Base-by-base conservation (phyloP, 495 filamentous ascomycete genomes). In the Symbiotaphrina buchneri region DNA sequence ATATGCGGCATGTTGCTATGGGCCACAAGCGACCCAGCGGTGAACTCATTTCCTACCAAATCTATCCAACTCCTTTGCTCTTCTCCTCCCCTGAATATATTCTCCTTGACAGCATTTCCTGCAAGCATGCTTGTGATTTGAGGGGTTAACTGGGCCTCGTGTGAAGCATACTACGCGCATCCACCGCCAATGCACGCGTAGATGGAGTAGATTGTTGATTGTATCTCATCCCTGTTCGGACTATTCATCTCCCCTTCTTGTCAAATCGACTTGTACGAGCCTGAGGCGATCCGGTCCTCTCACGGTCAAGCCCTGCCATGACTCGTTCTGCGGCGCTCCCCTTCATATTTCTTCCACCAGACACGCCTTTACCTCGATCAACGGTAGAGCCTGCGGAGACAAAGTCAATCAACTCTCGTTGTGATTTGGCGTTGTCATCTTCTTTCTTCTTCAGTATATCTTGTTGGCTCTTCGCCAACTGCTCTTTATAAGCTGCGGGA, bases 371-470 rank as follows among this genome's bases (percentile, higher is more conserved):
- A 30, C 27, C 35, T 4, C 34, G 27, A 8, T 37, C 24, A 11
- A 32, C 26, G 5, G 39, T 31, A 1, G 16, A 14, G 13, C 13
- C 34, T 17, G 66, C 61, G 21, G 68, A 39, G 14, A 92, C 77
- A 54, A 95, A 95, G 8, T 85, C 71, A n/a, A 93, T 55, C 5
- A 57, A 53, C 8, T 65, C 61, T 49, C 74, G 61, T 38, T 71
- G 71, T 6, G 47, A 54, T 18, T 37, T 40, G 5, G 40, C 34
- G 39, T 58, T 64, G 18, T 65, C 59, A 35, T 64, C 58, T 43
- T 78, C 72, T 36, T 55, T 54, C 43, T 62, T 63, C 44, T 65
- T 68, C 16, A 52, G 51, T 14, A 65, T 50, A 24, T 62, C 55
- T 32, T 71, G 63, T 46, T 87, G 79, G 32, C 52, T 58, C 42